Conservation (phyloP, 2,329 filamentous ascomycete species). For the Paecilomyces dactylethromorphus region DNA sequence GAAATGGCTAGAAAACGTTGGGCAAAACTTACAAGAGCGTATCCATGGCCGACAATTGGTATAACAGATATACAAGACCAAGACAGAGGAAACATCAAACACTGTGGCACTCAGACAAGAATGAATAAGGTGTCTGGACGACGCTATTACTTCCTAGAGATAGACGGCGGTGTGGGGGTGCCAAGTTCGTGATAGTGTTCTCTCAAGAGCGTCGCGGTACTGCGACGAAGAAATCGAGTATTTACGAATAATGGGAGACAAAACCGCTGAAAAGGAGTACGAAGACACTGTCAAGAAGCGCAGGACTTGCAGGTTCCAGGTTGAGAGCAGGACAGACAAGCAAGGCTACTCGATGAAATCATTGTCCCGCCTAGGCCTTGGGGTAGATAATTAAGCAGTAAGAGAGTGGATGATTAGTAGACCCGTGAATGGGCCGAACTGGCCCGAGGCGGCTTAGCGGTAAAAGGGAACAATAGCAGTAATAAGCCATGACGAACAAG, state of each 20-base stretch:
- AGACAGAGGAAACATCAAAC: not conserved
- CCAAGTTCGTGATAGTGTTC: not conserved
- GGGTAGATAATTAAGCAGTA: slow-evolving; percentile 2
- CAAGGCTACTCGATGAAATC: slow-evolving; percentile 2
- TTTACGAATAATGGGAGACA: not conserved
- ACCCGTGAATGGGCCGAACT: not conserved
- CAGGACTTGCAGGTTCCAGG: not conserved
- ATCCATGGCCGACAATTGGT: slow-evolving; percentile 32
- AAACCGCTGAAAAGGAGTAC: not conserved
- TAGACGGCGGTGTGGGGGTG: not conserved
- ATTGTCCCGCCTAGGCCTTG: not conserved
- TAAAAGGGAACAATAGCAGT: slow-evolving; percentile 1
- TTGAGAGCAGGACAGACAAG: slow-evolving; percentile 3
- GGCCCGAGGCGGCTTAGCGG: not conserved
- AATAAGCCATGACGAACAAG: slow-evolving; percentile 9
- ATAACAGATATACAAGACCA: not conserved
- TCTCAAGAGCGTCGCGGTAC: not conserved
- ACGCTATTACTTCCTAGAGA: not conserved
- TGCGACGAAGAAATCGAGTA: not conserved
- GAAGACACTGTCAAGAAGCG: not conserved
- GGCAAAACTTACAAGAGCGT: slow-evolving; percentile 39
- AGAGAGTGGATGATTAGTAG: not conserved
- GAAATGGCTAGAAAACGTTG: not conserved
- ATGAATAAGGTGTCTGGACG: not conserved
- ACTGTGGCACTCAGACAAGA: not conserved